Evolutionary conservation across 306 rosid genomes (phyloP), one percentile per base, ranked within the genome.

Genomic region (Cucurbita pepo): DNA sequence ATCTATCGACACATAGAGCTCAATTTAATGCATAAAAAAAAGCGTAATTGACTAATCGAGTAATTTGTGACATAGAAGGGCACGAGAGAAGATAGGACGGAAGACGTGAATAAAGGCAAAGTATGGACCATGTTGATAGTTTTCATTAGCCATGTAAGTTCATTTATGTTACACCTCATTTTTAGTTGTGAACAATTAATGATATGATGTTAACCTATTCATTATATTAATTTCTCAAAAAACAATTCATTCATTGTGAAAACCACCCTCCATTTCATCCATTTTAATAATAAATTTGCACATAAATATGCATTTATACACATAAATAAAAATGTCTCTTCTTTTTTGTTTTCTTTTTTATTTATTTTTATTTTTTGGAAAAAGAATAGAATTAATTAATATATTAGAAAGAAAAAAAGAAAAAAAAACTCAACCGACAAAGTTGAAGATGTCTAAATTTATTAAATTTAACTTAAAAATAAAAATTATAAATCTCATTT

Each of bases 111-210:
- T 25, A 13, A 67, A 67, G 73, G 73, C 73, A 45, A 22, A 16
- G 71, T 48, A 69, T 69, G 73, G 73, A 69, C 73, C 73, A 67
- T 43, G 71, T 64, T 64, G n/a, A 64, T 41, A 34, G 36, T 16
- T 44, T 65, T 43, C 11, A 12, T 67, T 69, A 69, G 58, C 58
- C 0, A 51, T 69, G 25, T 45, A 69, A 69, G 74, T 69, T 69
- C 74, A 69, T 69, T 69, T 69, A 69, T 51, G 74, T 50, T 69
- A 69, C 74, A 69, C 74, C 74, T 69, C 74, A 69, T 69, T 69
- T 69, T 48, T 69, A 69, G 74, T 69, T 69, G 74, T 30, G 74
- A 48, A 34, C 58, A 69, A 50, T 69, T 13, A 69, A 69, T 69
- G 59, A 30, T 10, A 48, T 69, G 45, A 69, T 69, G 74, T 69